Conservation (phyloP, 441 rosid genomes). For the Gossypium laxum region DNA sequence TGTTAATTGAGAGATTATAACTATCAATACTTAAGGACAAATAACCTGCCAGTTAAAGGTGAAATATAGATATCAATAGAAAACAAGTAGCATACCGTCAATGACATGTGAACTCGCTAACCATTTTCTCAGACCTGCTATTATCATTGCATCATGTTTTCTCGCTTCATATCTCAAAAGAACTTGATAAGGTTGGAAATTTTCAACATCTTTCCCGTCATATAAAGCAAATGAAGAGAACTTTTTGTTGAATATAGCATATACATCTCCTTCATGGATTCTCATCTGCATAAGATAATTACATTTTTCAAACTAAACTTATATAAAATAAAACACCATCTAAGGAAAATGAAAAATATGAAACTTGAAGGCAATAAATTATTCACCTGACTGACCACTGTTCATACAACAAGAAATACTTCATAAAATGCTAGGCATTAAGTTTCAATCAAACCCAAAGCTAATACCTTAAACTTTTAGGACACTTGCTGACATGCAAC, state of each 20-base stretch:
- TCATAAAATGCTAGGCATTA: background rate
- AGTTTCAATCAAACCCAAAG: background rate
- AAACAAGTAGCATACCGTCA: constrained; percentile 30
- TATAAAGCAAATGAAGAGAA: constrained; percentile 58
- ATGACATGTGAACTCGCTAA: constrained; percentile 21
- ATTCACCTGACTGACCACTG: background rate
- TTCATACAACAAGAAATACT: background rate
- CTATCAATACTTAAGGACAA: background rate
- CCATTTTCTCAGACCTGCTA: constrained; percentile 40
- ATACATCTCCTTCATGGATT: constrained; percentile 29
- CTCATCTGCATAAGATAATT: constrained; percentile 44
- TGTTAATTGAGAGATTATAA: background rate
- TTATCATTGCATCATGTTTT: constrained; percentile 35
- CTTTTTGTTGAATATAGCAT: constrained; percentile 48
- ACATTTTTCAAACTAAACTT: constrained; percentile 3
- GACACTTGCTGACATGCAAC: background rate
- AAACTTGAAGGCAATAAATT: background rate
- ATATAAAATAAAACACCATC: background rate
- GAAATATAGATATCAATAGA: background rate
- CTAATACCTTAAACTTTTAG: background rate
- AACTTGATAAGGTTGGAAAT: constrained; percentile 46
- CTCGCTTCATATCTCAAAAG: constrained; percentile 36
- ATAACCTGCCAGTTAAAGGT: background rate
- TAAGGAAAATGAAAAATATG: background rate
- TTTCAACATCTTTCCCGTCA: constrained; percentile 29